These are phyloP conservation scores for Camellia japonica DNA, from an alignment of 148 eudicot species.

Conservation along the genomic window DNA sequence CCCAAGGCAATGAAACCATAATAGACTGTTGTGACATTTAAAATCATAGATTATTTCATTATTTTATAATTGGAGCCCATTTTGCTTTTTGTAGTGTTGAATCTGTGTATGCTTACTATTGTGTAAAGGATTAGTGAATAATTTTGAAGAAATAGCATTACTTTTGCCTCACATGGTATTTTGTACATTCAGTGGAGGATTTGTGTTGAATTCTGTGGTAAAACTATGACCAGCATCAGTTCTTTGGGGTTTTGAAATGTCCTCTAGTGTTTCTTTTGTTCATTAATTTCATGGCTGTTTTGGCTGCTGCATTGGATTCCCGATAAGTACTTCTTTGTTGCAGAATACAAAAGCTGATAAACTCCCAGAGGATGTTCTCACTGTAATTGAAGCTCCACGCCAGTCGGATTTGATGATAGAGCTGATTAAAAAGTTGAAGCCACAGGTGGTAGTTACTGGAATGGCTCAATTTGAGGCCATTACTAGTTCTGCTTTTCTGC, in stretches of 20 bases:
- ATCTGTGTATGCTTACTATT: not conserved
- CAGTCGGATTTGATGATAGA: slow-evolving; percentile 96
- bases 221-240: not conserved
- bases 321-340: slow-evolving; percentile 17
- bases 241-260: not conserved
- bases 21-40: too few relatives aligned
- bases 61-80: too few relatives aligned
- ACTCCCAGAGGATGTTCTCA: slow-evolving; percentile 51
- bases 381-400: slow-evolving; percentile 96
- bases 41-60: too few relatives aligned
- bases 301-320: not conserved
- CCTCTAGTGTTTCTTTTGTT: not conserved
- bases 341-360: slow-evolving; percentile 46
- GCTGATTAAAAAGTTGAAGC: slow-evolving; percentile 80
- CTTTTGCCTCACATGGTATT: too few relatives aligned
- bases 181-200: too few relatives aligned
- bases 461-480: slow-evolving; percentile 90
- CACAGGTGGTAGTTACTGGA: slow-evolving; percentile 95
- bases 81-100: not conserved
- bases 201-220: not conserved
- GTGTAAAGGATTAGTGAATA: too few relatives aligned
- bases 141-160: too few relatives aligned
- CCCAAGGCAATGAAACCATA: too few relatives aligned
- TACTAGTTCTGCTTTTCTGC: slow-evolving; percentile 90
- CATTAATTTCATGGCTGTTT: not conserved